A percentile compares a stretch with the other conserved stretches of the same genome.
These are phyloP conservation scores for Thelonectria blattea DNA, from an alignment of 2,329 filamentous ascomycete genomes.

Conservation along the genomic window DNA sequence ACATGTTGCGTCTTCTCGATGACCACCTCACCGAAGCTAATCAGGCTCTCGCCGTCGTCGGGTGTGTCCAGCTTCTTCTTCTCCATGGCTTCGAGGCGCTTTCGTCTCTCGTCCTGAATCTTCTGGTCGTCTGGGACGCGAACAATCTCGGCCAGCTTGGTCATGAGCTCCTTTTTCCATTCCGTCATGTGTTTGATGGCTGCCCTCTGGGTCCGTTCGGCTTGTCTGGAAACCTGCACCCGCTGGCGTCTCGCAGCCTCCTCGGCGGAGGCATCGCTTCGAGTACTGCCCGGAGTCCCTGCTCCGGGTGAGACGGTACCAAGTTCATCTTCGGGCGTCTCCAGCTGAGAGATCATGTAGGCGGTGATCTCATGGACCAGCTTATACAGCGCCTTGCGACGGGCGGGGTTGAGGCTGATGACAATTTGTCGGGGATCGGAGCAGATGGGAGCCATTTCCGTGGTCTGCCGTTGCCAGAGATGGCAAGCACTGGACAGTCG, in stretches of 20 bases:
- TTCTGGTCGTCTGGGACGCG: slow-evolving; percentile 56
- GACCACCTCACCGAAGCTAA: slow-evolving; percentile 47
- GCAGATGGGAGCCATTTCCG: slow-evolving; percentile 59
- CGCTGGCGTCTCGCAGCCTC: slow-evolving; percentile 19
- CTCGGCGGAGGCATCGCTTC: slow-evolving; percentile 22
- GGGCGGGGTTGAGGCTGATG: slow-evolving; percentile 59
- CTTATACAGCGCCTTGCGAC: slow-evolving; percentile 57
- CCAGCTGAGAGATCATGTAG: slow-evolving; percentile 60
- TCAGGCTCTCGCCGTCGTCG: slow-evolving; percentile 47
- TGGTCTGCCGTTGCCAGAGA: background rate
- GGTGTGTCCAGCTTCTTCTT: slow-evolving; percentile 44
- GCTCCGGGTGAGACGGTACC: slow-evolving; percentile 37
- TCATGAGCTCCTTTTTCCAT: slow-evolving; percentile 77
- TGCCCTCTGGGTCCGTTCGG: slow-evolving; percentile 50
- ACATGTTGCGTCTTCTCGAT: slow-evolving; percentile 48
- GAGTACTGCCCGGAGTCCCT: slow-evolving; percentile 24
- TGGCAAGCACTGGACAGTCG: too few species aligned
- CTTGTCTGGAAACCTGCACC: slow-evolving; percentile 33
- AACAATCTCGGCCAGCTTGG: slow-evolving; percentile 72
- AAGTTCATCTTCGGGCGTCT: slow-evolving; percentile 44
- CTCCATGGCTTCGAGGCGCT: slow-evolving; percentile 51
- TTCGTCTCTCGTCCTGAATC: slow-evolving; percentile 54
- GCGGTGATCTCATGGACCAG: slow-evolving; percentile 58
- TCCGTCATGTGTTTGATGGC: slow-evolving; percentile 74
- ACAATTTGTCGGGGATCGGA: slow-evolving; percentile 61